Base-by-base conservation (phyloP, 352 stramenopile species). In the Achlya hypogyna region DNA sequence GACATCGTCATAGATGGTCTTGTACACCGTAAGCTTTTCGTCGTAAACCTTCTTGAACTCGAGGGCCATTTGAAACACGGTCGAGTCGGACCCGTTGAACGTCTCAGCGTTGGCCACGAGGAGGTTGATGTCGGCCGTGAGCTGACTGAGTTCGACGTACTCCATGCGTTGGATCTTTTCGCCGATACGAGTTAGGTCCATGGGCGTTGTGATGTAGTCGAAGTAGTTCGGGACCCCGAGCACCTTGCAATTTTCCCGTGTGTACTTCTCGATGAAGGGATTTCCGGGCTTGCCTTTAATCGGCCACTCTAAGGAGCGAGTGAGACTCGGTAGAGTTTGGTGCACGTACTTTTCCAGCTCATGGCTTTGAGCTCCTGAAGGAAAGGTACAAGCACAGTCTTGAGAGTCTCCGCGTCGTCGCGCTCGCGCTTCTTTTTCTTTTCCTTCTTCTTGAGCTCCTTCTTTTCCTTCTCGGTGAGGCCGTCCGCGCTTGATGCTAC, bases 221-320 rank as follows among this genome's bases (percentile, higher is more conserved):
- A 93, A 93, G 72, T 91, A 93, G 62, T 91, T 91, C 31, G 81
- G 80, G 20, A 93, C 83, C 18, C 83, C 83, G 0, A 92, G 75
- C 16, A 80, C 74, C 71, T 90, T 89, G 78, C 85, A 93, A 70
- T 93, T 93, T 0, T 93, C 83, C 38, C 79, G 78, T 12, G 85
- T 93, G 71, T 91, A 90, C 72, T 93, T 93, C 63, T 86, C 78
- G 52, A 89, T 71, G 71, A 93, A 91, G n/a, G 84, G 82, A 51
- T 90, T 93, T 0, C 75, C 79, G 0, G 82, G 65, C 47, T 93
- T 91, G 52, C 82, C 81, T 51, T 69, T 84, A 18, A 91, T 78
- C 53, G 88, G 74, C 84, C 84, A 93, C 8, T 77, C 54, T 64
- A 47, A 18, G 4, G 20, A 14, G 35, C 4, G 23, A 3, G n/a